These are phyloP conservation scores for Rhinocladiella mackenziei DNA, from an alignment of 2,329 filamentous ascomycete genomes.

Conservation along the genomic window DNA sequence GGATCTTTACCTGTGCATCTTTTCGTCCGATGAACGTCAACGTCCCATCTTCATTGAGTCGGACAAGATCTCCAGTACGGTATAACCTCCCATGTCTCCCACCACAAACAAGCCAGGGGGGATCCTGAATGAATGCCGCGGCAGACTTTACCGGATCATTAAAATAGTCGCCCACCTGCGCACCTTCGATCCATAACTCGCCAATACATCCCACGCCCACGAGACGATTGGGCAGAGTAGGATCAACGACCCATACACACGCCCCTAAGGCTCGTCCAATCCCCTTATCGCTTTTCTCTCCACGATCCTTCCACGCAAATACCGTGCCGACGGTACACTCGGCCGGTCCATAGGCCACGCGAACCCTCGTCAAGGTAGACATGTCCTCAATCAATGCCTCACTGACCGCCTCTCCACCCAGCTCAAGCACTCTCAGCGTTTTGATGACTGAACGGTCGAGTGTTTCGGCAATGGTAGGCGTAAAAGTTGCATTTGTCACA, in stretches of 20 bases:
- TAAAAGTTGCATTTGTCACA: not conserved
- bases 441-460: not conserved
- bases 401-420: not conserved
- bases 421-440: not conserved
- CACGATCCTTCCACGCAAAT: not conserved
- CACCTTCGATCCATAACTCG: not conserved
- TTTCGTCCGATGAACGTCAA: conserved; percentile 32
- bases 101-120: conserved; percentile 40
- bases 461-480: not conserved
- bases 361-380: no score
- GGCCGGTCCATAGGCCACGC: no score
- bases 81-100: not conserved
- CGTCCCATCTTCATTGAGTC: not conserved
- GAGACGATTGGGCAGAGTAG: not conserved
- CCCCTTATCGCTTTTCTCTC: not conserved
- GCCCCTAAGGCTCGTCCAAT: not conserved
- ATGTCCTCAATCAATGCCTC: not conserved
- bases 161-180: conserved; percentile 57
- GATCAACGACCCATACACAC: not conserved
- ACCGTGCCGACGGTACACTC: not conserved
- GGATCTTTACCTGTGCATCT: conserved; percentile 32
- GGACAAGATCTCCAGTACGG: not conserved
- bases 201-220: not conserved
- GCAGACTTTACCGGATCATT: conserved; percentile 56
- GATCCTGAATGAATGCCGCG: conserved; percentile 52